These are phyloP conservation scores for Aspergillus steynii DNA, from an alignment of 495 filamentous ascomycete species.

Conservation along the genomic window DNA sequence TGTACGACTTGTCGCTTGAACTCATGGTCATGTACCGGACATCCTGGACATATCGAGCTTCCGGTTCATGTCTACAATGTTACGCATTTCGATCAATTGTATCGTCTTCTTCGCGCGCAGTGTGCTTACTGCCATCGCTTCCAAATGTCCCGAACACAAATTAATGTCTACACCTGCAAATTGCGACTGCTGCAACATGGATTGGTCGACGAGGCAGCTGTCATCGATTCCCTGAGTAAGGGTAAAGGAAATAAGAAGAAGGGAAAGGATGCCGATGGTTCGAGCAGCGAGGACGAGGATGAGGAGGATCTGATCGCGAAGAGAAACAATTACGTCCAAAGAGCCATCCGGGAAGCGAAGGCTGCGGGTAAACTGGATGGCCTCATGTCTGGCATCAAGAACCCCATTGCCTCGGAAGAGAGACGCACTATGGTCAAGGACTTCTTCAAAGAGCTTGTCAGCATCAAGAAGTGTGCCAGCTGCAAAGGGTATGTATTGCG, in stretches of 20 bases:
- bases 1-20: constrained; percentile 87
- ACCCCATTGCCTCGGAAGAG: constrained; percentile 74
- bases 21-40: constrained; percentile 80
- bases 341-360: constrained; percentile 58
- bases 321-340: constrained; percentile 69
- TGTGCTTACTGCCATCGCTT: constrained; percentile 88
- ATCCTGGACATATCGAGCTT: constrained; percentile 92
- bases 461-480: constrained; percentile 65
- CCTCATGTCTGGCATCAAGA: constrained; percentile 64
- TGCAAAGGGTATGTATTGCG: constrained; percentile 62
- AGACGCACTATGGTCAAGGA: constrained; percentile 74
- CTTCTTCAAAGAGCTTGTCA: constrained; percentile 69
- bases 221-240: constrained; percentile 59
- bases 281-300: constrained; percentile 55
- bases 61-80: constrained; percentile 92
- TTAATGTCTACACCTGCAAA: constrained; percentile 81
- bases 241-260: constrained; percentile 29
- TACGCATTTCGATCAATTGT: constrained; percentile 86
- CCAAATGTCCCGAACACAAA: constrained; percentile 67
- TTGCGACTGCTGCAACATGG: constrained; percentile 84
- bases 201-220: constrained; percentile 69
- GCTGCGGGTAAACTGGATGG: constrained; percentile 44
- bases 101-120: constrained; percentile 78
- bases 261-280: constrained; percentile 47
- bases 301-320: constrained; percentile 64